Base-by-base conservation (phyloP, 2,329 filamentous ascomycete genomes). In the Trichophaea hybrida region DNA sequence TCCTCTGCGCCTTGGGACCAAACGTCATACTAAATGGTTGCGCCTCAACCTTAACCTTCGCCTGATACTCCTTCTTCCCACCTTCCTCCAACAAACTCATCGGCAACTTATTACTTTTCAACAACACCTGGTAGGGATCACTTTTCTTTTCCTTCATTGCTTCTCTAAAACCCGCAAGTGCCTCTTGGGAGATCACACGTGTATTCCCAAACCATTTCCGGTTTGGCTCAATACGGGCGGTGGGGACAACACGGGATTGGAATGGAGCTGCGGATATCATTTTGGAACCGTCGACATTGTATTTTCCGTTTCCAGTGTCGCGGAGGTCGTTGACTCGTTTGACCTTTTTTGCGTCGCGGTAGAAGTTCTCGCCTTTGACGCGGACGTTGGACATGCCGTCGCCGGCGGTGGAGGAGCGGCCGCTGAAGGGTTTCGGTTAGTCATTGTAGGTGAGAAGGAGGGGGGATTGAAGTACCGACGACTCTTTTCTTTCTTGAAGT, bases 321-420 rank as follows among this genome's bases (percentile, higher is more conserved):
- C 88, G 65, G 81, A 73, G 85, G 78, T 94, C 91, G 72, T 91
- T 94, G 71, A 97, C 75, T 64, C 80, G 80, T 77, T 91, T 94
- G 68, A 94, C 80, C 75, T 88, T 89, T 76, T 96, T 96, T 69
- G 86, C 88, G 77, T 68, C 66, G 40, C 67, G 64, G 77, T 97
- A 97, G 76, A 97, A 98, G 77, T 97, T 97, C 78, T 97, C 91
- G 75, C 93, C 93, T 76, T 98, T 98, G 69, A 83, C 78, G 70
- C 84, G 88, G 70, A 97, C 87, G 75, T 97, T 97, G 69, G 76
- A 83, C 81, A 95, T 88, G 72, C 88, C 88, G 81, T 93, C 85
- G 44, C 65, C 63, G 32, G 61, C 61, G 43, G 64, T 62, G 55
- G 68, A 62, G 38, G 66, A 64, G 43, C 67, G 65, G 50, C 61